Evolutionary conservation across 148 eudicot species (phyloP), one percentile per base, ranked within the genome.

Genomic region (Chenopodium suecicum): DNA sequence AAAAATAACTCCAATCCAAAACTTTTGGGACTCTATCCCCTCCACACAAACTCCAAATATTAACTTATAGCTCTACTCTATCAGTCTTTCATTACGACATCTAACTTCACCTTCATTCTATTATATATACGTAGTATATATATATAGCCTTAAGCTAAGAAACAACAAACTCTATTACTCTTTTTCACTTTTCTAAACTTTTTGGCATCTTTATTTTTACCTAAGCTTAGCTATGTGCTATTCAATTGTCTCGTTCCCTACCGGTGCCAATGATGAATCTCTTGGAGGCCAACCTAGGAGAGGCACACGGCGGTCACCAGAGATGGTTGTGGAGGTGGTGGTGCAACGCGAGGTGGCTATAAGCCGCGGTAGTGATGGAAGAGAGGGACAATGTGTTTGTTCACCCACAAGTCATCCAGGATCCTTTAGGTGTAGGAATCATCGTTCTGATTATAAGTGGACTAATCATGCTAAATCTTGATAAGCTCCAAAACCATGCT

Each of bases 401-500:
- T 79, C 85, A 44, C 85, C 85, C 16, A 83, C 85, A 1, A 74
- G 58, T 44, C 85, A 79, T 46, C 79, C 85, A 2, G 85, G 85
- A 20, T 83, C 85, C 22, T 83, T 83, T 83, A 83, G 85, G 85
- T 83, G 82, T 29, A 83, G 82, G 67, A 70, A 67, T 80, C 85
- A 83, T 79, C 85, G 82, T 67, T 79, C 71, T 44, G 50, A 74
- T 46, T 83, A 79, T 67, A 76, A 46, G 76, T 79, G 85, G 85
- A 64, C 70, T 10, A 25, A 62, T 52, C 13, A 63, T 71, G 75
- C 75, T 71, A 41, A 46, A 71, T 27, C 22, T 56, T 10, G 16
- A 13, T 48, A 16, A 48, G 37, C 6, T 67, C 25, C 62, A 22
- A 44, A 46, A 17, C 70, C 71, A 76, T 34, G 19, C 31, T 2